Evolutionary conservation across 768 basidiomycete species (phyloP), one percentile per base, ranked within the genome.

Genomic region (Serendipita indica): DNA sequence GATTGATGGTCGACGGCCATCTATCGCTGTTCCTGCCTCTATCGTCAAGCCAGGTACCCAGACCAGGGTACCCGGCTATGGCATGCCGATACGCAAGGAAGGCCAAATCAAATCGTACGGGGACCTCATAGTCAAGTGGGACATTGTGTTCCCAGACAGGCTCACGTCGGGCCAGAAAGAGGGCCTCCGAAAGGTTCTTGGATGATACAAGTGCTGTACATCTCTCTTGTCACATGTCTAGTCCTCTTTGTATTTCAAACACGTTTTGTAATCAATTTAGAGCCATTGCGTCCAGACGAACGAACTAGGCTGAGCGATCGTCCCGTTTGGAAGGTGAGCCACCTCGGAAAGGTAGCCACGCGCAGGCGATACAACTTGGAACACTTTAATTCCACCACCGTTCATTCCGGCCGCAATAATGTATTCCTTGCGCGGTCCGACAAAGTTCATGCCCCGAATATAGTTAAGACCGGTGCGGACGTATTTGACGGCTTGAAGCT

Each of bases 331-430:
- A 10, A 37, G n/a, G n/a, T 37, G 35, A 10, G 35, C 35, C 10
- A 37, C 35, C n/a, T 37, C 35, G 10, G 35, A 37, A n/a, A 46
- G 25, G 43, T 46, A 46, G 7, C 43, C 43, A 12, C 12, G 14
- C 22, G 43, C 13, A 12, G 43, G 10, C 22, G 43, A 10, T 4
- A 78, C 69, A 33, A 84, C 71, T 66, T 87, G 81, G 61, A 80
- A 89, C 7, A 88, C 68, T 67, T 83, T 85, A 33, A 86, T 77
- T 0, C 86, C 86, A 0, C 79, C 79, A 0, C 81, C 83, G 39
- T 73, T 67, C 33, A 67, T 76, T 5, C 86, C 86, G 14, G 83
- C 87, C 4, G 78, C 78, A 52, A 85, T 67, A 39, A 88, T 66
- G 73, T 77, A 89, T 62, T 62, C 58, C 39, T 78, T 37, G 10